Evolutionary conservation across 129 eudicot species (phyloP), one percentile per base, ranked within the genome.

Genomic region (Pittosporum tobira): DNA sequence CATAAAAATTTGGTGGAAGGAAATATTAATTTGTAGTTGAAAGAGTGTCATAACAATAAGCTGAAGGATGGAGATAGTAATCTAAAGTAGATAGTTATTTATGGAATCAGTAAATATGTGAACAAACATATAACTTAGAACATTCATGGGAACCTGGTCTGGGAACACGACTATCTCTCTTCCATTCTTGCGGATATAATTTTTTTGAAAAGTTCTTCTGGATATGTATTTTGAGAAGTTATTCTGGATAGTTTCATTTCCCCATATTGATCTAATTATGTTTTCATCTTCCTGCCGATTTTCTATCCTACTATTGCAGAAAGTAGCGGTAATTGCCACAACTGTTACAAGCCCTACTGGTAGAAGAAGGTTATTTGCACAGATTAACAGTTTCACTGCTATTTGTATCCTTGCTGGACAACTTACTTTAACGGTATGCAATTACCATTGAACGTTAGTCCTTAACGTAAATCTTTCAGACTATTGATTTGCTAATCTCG

Each of bases 301-400:
- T 61, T 49, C 38, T 51, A 23, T 51, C 25, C n/a, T 55, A 49
- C 45, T 20, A 57, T 25, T 80, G 78, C 84, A 89, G 97, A 89
- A 89, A 82, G 88, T 89, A 42, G 79, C 87, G 14, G 71, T 89
- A 43, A 89, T 89, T 72, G 93, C 97, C 15, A 64, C 73, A 51
- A 76, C 88, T 48, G 82, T 87, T 59, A 48, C 81, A 59, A 85
- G 84, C 66, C 78, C 97, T 48, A 75, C 76, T 26, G 95, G 72
- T 42, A 77, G 95, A 71, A 71, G 97, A 72, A 88, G 68, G 69
- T 65, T 88, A 43, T 85, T 89, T 75, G 97, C 85, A 26, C 88
- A 89, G 73, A 89, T 89, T 68, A 89, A 89, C 56, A 89, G 97
- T 74, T 77, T 89, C 51, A 86, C 82, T 79, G 97, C 97, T 49